Conservation (phyloP, 768 basidiomycete species). For the Pulveroboletus frians region DNA sequence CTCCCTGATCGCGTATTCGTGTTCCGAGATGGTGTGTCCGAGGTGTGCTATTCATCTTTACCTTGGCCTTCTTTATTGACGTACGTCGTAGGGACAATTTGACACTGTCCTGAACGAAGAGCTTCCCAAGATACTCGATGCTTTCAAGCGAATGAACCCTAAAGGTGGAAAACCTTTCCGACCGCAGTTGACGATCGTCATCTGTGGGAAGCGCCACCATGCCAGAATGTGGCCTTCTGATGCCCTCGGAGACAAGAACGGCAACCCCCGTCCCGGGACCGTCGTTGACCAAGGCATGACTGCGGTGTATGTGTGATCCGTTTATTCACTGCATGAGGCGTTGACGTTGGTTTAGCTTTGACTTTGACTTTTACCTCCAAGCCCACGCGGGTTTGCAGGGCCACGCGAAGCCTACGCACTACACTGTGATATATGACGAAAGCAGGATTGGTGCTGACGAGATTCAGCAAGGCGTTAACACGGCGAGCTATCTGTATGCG, state of each 20-base stretch:
- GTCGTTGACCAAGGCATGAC: constrained; percentile 79
- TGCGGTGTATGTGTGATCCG: constrained; percentile 42
- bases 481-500: constrained; percentile 69
- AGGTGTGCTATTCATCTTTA: constrained; percentile 39
- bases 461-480: constrained; percentile 68
- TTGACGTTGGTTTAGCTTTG: constrained; percentile 38
- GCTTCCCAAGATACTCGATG: constrained; percentile 53
- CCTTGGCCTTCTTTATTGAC: background rate
- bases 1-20: constrained; percentile 68
- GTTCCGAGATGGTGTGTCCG: constrained; percentile 80
- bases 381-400: constrained; percentile 74
- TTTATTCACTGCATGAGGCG: background rate
- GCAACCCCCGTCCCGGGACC: constrained; percentile 76
- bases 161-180: constrained; percentile 45
- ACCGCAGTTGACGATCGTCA: constrained; percentile 64
- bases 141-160: constrained; percentile 47
- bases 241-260: constrained; percentile 52
- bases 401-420: constrained; percentile 68
- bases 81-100: constrained; percentile 61
- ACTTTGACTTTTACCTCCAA: constrained; percentile 66
- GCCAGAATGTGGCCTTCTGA: constrained; percentile 56
- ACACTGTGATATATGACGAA: constrained; percentile 78
- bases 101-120: constrained; percentile 55
- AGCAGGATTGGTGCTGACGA: constrained; percentile 61
- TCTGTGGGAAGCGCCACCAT: constrained; percentile 72